Conservation (phyloP, 2,329 filamentous ascomycete genomes). For the Simplicillium aogashimaense region DNA sequence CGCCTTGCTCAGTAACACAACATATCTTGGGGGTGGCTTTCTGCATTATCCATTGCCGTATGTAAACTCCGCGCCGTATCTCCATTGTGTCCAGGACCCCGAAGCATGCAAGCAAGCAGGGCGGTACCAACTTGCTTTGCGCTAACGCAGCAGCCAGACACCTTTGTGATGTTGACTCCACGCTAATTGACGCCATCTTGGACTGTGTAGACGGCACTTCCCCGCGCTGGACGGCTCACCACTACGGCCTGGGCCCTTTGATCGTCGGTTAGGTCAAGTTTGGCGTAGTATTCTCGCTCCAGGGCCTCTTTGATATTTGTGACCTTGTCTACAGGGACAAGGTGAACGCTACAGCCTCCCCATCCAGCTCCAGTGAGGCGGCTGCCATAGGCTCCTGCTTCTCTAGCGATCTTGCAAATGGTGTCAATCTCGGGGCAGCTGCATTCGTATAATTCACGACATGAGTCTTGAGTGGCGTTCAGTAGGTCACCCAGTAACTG, state of each 20-base stretch:
- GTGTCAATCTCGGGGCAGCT: slow-evolving; percentile 88
- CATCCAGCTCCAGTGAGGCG: slow-evolving; percentile 88
- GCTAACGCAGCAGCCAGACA: no score
- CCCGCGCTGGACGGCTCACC: slow-evolving; percentile 77
- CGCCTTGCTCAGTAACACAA: no score
- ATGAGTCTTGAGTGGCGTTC: slow-evolving; percentile 84
- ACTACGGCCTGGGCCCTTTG: slow-evolving; percentile 73
- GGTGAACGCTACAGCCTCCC: slow-evolving; percentile 92
- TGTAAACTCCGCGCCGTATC: no score
- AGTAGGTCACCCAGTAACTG: slow-evolving; percentile 68
- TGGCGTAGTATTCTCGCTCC: slow-evolving; percentile 73
- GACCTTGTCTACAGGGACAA: slow-evolving; percentile 77
- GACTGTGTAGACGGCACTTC: slow-evolving; percentile 46
- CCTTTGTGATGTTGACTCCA: no score
- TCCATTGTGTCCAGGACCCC: no score
- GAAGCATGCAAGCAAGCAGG: no score
- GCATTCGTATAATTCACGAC: slow-evolving; percentile 81
- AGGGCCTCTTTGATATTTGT: slow-evolving; percentile 67
- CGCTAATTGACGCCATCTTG: slow-evolving; percentile 13
- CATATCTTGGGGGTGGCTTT: no score
- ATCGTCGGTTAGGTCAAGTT: slow-evolving; percentile 54
- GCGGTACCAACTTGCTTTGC: no score
- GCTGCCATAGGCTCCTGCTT: slow-evolving; percentile 74
- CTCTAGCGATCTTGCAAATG: slow-evolving; percentile 69
- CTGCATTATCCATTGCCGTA: background rate